These are phyloP conservation scores for Moricandia moricandioides DNA, from an alignment of 345 rosid species.

Conservation along the genomic window DNA sequence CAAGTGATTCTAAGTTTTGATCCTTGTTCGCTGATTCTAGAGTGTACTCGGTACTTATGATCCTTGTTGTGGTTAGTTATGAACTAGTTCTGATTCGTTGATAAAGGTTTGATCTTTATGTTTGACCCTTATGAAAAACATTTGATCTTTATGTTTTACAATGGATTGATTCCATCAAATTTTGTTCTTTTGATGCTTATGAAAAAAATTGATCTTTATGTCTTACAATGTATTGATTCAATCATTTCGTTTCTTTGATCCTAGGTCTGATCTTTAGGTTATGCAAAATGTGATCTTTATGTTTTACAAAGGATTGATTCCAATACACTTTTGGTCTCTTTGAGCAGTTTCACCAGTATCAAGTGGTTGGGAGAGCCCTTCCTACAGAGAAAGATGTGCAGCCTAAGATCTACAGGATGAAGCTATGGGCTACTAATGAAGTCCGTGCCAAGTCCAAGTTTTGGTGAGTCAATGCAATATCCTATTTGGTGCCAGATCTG, in stretches of 20 bases:
- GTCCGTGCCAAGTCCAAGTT: slow-evolving; percentile 64
- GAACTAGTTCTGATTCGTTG: neutral
- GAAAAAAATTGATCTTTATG: too few species aligned
- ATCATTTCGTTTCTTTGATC: neutral
- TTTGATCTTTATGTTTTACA: neutral
- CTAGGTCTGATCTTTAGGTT: neutral
- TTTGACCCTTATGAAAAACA: neutral
- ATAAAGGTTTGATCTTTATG: neutral
- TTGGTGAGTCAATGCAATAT: slow-evolving; percentile 39
- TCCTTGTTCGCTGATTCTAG: neutral
- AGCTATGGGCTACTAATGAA: slow-evolving; percentile 63
- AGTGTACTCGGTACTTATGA: neutral
- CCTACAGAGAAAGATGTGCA: slow-evolving; percentile 54
- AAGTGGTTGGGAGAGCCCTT: slow-evolving; percentile 63
- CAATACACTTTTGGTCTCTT: neutral
- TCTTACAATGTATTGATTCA: too few species aligned
- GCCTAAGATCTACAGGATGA: slow-evolving; percentile 64
- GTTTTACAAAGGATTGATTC: too few species aligned
- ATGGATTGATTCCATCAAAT: neutral
- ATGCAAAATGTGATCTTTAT: neutral
- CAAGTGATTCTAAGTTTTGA: neutral
- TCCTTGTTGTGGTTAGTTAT: neutral
- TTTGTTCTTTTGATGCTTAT: too few species aligned
- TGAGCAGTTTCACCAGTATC: slow-evolving; percentile 64
- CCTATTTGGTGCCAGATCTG: too few species aligned